Evolutionary conservation across 305 asterid species (phyloP).

Genomic region (Salvia sclarea): DNA sequence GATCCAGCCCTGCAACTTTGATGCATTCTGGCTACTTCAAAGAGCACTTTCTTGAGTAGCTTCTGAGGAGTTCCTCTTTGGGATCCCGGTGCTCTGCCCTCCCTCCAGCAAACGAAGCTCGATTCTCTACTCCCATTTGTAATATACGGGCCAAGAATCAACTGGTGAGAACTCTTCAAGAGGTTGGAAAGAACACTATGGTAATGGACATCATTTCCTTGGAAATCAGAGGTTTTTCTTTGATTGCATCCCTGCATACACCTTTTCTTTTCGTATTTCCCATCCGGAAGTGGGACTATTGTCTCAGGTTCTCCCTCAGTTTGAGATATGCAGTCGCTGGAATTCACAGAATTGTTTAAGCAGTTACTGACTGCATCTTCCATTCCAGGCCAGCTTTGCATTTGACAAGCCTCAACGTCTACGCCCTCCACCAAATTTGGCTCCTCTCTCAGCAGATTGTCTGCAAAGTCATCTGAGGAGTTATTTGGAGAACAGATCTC

Average conservation of each 20-base stretch:
- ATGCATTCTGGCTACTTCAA: constrained; percentile 71
- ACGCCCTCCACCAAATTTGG: constrained; percentile 52
- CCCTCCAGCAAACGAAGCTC: constrained; percentile 70
- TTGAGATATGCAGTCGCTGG: constrained; percentile 75
- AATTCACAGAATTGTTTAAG: constrained; percentile 55
- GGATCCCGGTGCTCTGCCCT: constrained; percentile 28
- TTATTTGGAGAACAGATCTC: constrained; percentile 51
- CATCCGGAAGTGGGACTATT: constrained; percentile 34
- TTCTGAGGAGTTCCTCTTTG: constrained; percentile 47
- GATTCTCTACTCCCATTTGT: constrained; percentile 54
- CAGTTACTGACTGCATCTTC: constrained; percentile 73
- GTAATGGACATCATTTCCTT: constrained; percentile 60
- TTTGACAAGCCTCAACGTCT: constrained; percentile 59
- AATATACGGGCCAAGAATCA: constrained; percentile 70
- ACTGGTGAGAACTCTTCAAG: constrained; percentile 74
- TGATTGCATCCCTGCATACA: constrained; percentile 38
- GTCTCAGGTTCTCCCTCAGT: constrained; percentile 46
- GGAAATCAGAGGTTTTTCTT: constrained; percentile 37
- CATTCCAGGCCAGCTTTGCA: constrained; percentile 58
- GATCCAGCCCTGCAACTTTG: constrained; percentile 38
- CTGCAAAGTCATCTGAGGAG: constrained; percentile 54
- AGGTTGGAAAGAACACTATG: constrained; percentile 71
- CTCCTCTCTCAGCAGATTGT: constrained; percentile 52
- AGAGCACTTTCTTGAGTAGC: constrained; percentile 68
- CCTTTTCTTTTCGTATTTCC: constrained; percentile 33